phyloP scores from a whole-genome alignment of 169 alveolate genomes.

The Blepharisma undulans region DNA sequence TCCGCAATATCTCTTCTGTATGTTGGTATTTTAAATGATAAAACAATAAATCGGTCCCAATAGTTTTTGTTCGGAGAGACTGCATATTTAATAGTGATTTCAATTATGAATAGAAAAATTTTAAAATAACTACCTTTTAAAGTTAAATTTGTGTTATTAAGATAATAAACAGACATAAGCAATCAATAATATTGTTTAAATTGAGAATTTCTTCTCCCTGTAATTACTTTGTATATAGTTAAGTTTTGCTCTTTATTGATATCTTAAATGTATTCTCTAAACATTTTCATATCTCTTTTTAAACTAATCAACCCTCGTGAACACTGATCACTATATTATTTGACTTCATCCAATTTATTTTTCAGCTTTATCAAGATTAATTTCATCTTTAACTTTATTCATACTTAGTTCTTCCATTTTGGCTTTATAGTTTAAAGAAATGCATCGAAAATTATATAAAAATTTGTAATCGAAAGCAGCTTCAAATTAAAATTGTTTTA shows the following conservation, averaged over 20 bases:
- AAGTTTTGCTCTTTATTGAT: background rate
- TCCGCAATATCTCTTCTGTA: background rate
- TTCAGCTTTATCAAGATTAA: background rate
- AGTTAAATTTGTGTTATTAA: background rate
- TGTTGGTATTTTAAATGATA: conserved; percentile 30
- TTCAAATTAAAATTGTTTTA: too few relatives aligned
- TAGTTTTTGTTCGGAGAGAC: background rate
- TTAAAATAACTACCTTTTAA: background rate
- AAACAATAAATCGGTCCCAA: conserved; percentile 34
- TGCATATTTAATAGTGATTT: background rate
- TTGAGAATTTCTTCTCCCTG: conserved; percentile 6
- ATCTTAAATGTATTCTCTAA: background rate
- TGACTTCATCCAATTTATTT: conserved; percentile 2
- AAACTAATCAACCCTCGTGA: background rate
- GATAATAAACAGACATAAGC: background rate
- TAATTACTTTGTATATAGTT: conserved; percentile 1
- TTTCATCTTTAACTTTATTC: background rate
- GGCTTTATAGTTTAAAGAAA: background rate
- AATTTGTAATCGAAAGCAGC: background rate
- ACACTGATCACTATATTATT: background rate
- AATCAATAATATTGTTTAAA: background rate
- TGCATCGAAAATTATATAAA: too few relatives aligned
- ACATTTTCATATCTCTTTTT: background rate
- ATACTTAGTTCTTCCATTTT: background rate
- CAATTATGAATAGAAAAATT: background rate